phyloP scores from a whole-genome alignment of 495 filamentous ascomycete species.

The Penicillium arizonense region DNA sequence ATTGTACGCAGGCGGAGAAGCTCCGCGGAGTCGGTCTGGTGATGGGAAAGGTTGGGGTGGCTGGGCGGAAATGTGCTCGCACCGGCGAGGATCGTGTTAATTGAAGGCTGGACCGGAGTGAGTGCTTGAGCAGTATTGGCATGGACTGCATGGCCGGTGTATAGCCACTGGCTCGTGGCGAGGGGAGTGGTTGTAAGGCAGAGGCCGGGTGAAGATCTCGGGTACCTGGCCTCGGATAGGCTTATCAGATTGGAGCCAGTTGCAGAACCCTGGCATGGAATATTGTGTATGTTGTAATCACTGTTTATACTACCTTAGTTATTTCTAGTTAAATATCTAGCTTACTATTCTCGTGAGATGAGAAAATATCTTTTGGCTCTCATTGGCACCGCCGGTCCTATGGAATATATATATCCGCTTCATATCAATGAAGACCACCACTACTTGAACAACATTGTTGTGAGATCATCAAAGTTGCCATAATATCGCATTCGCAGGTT shows the following conservation, averaged over 20 bases:
- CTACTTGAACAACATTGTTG: too few species aligned
- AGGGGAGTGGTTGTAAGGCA: conserved; percentile 9
- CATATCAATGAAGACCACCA: too few species aligned
- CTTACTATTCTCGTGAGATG: too few species aligned
- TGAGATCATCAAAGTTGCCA: too few species aligned
- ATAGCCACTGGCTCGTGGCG: conserved; percentile 19
- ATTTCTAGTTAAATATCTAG: too few species aligned
- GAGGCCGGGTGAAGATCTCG: conserved; percentile 9
- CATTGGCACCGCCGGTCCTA: too few species aligned
- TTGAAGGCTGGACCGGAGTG: conserved; percentile 30
- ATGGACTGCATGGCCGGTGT: conserved; percentile 42
- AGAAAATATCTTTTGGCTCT: too few species aligned
- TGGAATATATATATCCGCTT: too few species aligned
- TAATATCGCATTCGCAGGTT: too few species aligned
- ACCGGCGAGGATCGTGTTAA: conserved; percentile 21
- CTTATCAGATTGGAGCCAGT: conserved; percentile 13
- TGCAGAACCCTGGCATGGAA: too few species aligned
- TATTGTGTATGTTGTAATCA: too few species aligned
- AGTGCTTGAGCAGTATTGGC: conserved; percentile 42
- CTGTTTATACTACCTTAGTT: too few species aligned
- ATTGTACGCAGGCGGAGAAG: conserved; percentile 41
- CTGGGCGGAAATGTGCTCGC: conserved; percentile 18
- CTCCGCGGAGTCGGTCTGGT: conserved; percentile 20
- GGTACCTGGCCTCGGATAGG: conserved; percentile 8
- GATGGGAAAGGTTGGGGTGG: conserved; percentile 25